A percentile compares a stretch with the other conserved stretches of the same genome.
These are phyloP conservation scores for Botrytis pseudocinerea DNA, from an alignment of 2,329 filamentous ascomycete species.

Conservation along the genomic window DNA sequence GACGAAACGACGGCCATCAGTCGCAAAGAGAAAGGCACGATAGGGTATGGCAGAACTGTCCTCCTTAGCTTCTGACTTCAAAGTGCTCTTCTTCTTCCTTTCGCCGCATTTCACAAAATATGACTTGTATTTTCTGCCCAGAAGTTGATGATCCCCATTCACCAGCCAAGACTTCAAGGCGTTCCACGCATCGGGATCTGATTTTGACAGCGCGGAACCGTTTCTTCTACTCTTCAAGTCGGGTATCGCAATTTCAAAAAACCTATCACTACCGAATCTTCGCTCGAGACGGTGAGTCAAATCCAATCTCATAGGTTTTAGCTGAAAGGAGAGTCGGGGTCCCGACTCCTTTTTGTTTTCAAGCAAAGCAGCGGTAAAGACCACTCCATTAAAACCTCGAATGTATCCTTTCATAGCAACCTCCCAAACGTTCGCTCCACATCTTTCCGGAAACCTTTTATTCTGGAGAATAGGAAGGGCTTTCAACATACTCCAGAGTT, in stretches of 20 bases:
- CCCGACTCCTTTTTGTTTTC: conserved; percentile 42
- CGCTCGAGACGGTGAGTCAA: conserved; percentile 53
- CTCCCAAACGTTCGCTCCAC: conserved; percentile 48
- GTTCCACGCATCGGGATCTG: conserved; percentile 40
- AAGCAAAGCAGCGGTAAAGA: conserved; percentile 47
- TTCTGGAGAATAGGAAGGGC: conserved; percentile 46
- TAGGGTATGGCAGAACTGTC: conserved; percentile 43
- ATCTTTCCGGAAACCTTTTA: conserved; percentile 52
- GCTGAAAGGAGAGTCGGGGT: conserved; percentile 48
- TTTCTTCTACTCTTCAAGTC: conserved; percentile 41
- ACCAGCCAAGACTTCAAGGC: conserved; percentile 47
- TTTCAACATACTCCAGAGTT: conserved; percentile 47
- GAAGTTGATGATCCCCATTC: conserved; percentile 31
- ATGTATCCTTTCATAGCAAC: conserved; percentile 27
- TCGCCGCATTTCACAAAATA: conserved; percentile 36
- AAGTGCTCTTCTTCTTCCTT: conserved; percentile 40
- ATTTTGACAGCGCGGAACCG: conserved; percentile 36
- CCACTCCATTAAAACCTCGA: conserved; percentile 45
- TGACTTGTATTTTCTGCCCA: conserved; percentile 38
- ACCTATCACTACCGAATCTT: conserved; percentile 59
- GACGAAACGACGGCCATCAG: conserved; percentile 44
- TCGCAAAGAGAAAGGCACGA: conserved; percentile 56
- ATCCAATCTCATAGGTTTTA: conserved; percentile 53
- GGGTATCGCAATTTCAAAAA: conserved; percentile 57
- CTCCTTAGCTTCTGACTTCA: conserved; percentile 43